Conservation (phyloP, 2,329 filamentous ascomycete genomes). For the Purpureocillium takamizusanense region DNA sequence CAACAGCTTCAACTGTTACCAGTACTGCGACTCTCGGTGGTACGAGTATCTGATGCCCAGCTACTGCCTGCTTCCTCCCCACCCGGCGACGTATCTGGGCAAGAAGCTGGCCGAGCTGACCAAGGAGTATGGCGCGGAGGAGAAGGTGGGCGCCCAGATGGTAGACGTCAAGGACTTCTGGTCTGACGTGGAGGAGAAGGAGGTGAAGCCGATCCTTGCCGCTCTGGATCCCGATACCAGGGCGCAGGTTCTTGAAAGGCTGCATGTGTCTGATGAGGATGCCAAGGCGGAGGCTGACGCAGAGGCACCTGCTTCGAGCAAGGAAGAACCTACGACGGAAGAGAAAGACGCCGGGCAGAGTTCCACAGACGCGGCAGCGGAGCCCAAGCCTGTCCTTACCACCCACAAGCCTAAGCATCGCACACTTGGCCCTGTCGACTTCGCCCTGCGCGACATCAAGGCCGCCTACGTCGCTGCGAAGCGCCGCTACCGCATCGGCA, state of each 20-base stretch:
- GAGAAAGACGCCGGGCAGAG: conserved; percentile 14
- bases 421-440: conserved; percentile 44
- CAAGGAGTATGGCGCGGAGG: conserved; percentile 61
- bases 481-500: conserved; percentile 72
- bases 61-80: conserved; percentile 84
- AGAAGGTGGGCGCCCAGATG: conserved; percentile 60
- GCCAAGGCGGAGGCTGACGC: conserved; percentile 12
- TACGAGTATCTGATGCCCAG: conserved; percentile 97
- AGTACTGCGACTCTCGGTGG: conserved; percentile 87
- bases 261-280: conserved; percentile 35
- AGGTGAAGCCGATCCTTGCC: conserved; percentile 63
- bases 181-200: conserved; percentile 69
- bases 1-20: conserved; percentile 89
- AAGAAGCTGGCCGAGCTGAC: conserved; percentile 74
- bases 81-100: conserved; percentile 78
- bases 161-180: conserved; percentile 76
- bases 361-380: conserved; percentile 11
- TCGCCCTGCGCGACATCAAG: conserved; percentile 66
- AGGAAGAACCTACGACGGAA: conserved; percentile 9
- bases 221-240: conserved; percentile 54
- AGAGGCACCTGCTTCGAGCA: conserved; percentile 6
- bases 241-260: conserved; percentile 51
- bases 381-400: conserved; percentile 13
- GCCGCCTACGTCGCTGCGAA: conserved; percentile 75
- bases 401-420: conserved; percentile 30